Evolutionary conservation across 2,329 filamentous ascomycete species (phyloP).

Genomic region (Aspergillus bombycis): DNA sequence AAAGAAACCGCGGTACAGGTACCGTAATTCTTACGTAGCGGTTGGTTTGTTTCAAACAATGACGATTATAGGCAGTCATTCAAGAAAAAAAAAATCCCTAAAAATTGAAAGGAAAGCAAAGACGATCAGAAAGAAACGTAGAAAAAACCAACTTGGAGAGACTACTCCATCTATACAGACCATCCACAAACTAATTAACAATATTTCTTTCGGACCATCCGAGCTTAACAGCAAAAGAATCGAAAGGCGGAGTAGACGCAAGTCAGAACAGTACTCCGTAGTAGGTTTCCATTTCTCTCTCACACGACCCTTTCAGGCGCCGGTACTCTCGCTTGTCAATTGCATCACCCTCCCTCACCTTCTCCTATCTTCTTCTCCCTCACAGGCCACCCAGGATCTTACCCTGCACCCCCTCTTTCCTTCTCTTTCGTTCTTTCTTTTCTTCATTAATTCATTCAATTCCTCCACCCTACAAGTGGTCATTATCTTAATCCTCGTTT

Average conservation of each 20-base stretch:
- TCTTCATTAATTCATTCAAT: slow-evolving; percentile 9
- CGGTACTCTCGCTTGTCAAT: slow-evolving; percentile 22
- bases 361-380: slow-evolving; percentile 18
- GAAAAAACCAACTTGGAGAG: background rate
- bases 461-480: slow-evolving; percentile 5
- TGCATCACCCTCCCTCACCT: slow-evolving; percentile 21
- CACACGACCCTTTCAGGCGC: slow-evolving; percentile 19
- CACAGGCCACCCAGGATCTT: slow-evolving; percentile 10
- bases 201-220: background rate
- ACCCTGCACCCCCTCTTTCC: slow-evolving; percentile 18
- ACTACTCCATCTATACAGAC: background rate
- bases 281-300: background rate
- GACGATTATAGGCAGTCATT: background rate
- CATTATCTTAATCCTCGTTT: slow-evolving; percentile 9
- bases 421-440: slow-evolving; percentile 12
- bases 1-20: background rate
- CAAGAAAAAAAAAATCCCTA: background rate
- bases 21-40: background rate
- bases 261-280: background rate
- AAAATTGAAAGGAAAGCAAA: background rate
- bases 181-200: background rate
- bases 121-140: background rate
- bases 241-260: slow-evolving; percentile 2
- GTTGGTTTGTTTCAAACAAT: background rate
- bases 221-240: background rate